Evolutionary conservation across 2,329 filamentous ascomycete species (phyloP).

Genomic region (Sclerotinia spermophila): DNA sequence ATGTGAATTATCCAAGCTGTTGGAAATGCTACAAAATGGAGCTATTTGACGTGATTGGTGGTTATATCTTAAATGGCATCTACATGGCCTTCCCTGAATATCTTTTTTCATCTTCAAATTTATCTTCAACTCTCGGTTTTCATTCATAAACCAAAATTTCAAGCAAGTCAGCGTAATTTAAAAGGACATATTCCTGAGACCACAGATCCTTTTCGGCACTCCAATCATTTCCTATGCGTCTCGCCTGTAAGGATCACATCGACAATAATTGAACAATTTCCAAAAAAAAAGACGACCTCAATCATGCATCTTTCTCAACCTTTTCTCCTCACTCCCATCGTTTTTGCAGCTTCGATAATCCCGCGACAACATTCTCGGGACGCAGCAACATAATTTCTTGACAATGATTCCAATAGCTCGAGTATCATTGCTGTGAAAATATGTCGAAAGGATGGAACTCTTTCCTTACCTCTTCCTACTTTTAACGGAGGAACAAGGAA

Average conservation of each 20-base stretch:
- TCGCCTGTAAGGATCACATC: not conserved
- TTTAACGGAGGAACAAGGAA: constrained; percentile 47
- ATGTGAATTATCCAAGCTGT: not conserved
- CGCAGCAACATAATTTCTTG: constrained; percentile 50
- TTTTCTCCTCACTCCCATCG: not conserved
- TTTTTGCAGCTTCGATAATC: not conserved
- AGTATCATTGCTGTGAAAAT: constrained; percentile 49
- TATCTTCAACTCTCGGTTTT: not conserved
- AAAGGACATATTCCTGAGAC: not conserved
- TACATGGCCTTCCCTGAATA: not conserved
- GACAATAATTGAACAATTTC: not conserved
- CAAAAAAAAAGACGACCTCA: not conserved
- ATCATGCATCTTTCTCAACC: not conserved
- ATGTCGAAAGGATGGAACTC: constrained; percentile 42
- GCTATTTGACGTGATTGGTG: not conserved
- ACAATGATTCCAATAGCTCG: constrained; percentile 48
- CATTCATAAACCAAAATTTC: not conserved
- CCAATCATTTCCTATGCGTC: not conserved
- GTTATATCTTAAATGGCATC: not conserved
- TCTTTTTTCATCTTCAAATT: not conserved
- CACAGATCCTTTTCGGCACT: not conserved
- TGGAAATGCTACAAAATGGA: not conserved
- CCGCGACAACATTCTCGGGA: not conserved
- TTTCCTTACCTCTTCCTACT: constrained; percentile 43
- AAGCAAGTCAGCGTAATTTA: not conserved